phyloP scores from a whole-genome alignment of 1,139 yeast genomes.

The Pichia norvegensis region DNA sequence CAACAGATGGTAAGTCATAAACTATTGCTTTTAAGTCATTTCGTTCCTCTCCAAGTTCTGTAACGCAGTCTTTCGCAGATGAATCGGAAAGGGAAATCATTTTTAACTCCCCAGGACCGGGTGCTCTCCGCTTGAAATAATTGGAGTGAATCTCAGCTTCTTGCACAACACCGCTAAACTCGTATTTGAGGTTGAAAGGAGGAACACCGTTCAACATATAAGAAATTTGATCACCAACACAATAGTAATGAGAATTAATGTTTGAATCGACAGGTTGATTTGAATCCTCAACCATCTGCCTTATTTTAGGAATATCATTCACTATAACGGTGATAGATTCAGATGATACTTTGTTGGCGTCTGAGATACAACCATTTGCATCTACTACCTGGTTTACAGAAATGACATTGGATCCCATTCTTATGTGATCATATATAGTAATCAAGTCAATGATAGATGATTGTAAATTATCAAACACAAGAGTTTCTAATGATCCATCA shows the following conservation, averaged over 20 bases:
- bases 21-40: slow-evolving; percentile 44
- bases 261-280: slow-evolving; percentile 16
- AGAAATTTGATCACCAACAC: slow-evolving; percentile 88
- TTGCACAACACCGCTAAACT: slow-evolving; percentile 57
- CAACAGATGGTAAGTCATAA: slow-evolving; percentile 88
- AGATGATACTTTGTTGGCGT: slow-evolving; percentile 29
- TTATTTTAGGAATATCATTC: slow-evolving; percentile 70
- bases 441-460: slow-evolving; percentile 18
- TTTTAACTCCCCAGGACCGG: slow-evolving; percentile 66
- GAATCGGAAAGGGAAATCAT: slow-evolving; percentile 71
- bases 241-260: slow-evolving; percentile 41
- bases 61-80: slow-evolving; percentile 59
- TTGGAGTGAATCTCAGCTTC: slow-evolving; percentile 50
- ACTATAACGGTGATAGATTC: slow-evolving; percentile 35
- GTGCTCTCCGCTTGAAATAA: slow-evolving; percentile 65
- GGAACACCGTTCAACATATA: slow-evolving; percentile 72
- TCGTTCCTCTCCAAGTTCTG: slow-evolving; percentile 39
- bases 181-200: slow-evolving; percentile 69
- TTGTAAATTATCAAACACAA: slow-evolving; percentile 17
- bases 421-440: slow-evolving; percentile 23
- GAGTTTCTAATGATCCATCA: slow-evolving; percentile 18
- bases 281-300: slow-evolving; percentile 26
- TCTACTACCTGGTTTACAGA: slow-evolving; percentile 54
- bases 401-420: slow-evolving; percentile 49
- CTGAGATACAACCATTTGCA: slow-evolving; percentile 57